Percentiles rank a stretch among this genome's conserved stretches.
These are phyloP conservation scores for Elsinoe necatrix DNA, from an alignment of 2,329 filamentous ascomycete species.

Conservation along the genomic window DNA sequence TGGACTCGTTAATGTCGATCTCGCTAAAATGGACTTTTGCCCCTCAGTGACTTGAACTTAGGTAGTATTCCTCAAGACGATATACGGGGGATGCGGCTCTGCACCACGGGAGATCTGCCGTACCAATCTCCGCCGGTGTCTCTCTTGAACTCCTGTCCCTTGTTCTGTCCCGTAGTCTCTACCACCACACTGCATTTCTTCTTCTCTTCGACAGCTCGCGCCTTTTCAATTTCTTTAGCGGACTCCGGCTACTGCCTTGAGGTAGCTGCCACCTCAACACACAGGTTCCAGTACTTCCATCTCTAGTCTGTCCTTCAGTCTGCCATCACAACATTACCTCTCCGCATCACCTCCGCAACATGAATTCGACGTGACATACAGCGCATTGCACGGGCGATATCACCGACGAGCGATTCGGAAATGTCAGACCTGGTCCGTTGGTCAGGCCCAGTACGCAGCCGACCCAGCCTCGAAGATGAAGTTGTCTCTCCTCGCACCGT, in stretches of 20 bases:
- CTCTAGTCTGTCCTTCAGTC: not conserved
- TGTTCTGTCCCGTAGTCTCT: not conserved
- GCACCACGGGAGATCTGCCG: constrained; percentile 10
- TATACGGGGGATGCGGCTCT: not conserved
- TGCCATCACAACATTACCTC: not conserved
- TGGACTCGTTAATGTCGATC: too few species aligned
- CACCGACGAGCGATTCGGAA: not conserved
- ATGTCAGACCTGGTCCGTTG: constrained; percentile 14
- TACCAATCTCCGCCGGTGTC: constrained; percentile 13
- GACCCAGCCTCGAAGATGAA: constrained; percentile 6
- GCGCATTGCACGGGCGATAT: not conserved
- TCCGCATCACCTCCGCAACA: constrained; percentile 9
- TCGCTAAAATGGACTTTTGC: not conserved
- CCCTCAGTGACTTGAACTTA: not conserved
- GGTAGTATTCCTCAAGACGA: not conserved
- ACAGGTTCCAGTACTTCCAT: not conserved
- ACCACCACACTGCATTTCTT: not conserved
- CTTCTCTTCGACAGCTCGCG: not conserved
- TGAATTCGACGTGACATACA: constrained; percentile 1
- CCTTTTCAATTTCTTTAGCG: not conserved
- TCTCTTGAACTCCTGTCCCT: constrained; percentile 11
- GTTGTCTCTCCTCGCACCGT: constrained; percentile 10
- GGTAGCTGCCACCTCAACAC: not conserved
- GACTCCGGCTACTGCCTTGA: not conserved
- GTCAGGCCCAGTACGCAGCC: not conserved